These are phyloP conservation scores for Phytophthora cryptogea DNA, from an alignment of 352 stramenopile genomes.

Conservation along the genomic window DNA sequence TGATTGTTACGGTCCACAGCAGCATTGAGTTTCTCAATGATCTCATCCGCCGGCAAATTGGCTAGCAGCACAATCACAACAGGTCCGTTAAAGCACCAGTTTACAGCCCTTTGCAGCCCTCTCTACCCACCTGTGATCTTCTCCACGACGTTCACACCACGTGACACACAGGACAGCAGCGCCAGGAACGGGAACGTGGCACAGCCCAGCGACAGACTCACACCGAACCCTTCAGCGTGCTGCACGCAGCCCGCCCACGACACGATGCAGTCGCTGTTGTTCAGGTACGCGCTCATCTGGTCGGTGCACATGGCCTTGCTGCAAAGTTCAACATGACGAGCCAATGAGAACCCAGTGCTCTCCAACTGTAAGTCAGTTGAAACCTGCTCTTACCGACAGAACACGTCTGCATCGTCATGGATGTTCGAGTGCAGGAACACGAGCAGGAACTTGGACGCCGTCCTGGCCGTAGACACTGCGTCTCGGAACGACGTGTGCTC, in stretches of 20 bases:
- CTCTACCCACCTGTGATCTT: slow-evolving; percentile 74
- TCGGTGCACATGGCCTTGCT: slow-evolving; percentile 74
- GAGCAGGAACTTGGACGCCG: slow-evolving; percentile 82
- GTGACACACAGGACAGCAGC: slow-evolving; percentile 77
- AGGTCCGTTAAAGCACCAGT: neutral
- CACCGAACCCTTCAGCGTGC: slow-evolving; percentile 77
- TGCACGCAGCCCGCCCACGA: slow-evolving; percentile 85
- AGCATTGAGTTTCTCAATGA: slow-evolving; percentile 64
- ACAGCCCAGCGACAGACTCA: slow-evolving; percentile 84
- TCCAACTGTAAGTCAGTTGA: no score
- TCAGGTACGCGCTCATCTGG: slow-evolving; percentile 69
- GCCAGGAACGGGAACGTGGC: slow-evolving; percentile 82
- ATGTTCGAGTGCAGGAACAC: slow-evolving; percentile 88
- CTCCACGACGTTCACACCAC: slow-evolving; percentile 82
- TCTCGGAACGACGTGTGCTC: slow-evolving; percentile 85
- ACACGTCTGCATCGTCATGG: slow-evolving; percentile 75
- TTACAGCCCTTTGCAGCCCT: neutral
- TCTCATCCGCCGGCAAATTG: slow-evolving; percentile 57
- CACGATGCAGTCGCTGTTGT: slow-evolving; percentile 83
- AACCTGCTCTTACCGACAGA: slow-evolving; percentile 68
- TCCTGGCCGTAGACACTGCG: slow-evolving; percentile 75
- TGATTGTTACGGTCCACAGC: slow-evolving; percentile 79
- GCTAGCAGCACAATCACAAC: slow-evolving; percentile 34
- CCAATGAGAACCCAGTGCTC: slow-evolving; percentile 15
- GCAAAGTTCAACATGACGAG: slow-evolving; percentile 14